Base-by-base conservation (phyloP, 768 basidiomycete genomes). In the Clavaria fumosa region DNA sequence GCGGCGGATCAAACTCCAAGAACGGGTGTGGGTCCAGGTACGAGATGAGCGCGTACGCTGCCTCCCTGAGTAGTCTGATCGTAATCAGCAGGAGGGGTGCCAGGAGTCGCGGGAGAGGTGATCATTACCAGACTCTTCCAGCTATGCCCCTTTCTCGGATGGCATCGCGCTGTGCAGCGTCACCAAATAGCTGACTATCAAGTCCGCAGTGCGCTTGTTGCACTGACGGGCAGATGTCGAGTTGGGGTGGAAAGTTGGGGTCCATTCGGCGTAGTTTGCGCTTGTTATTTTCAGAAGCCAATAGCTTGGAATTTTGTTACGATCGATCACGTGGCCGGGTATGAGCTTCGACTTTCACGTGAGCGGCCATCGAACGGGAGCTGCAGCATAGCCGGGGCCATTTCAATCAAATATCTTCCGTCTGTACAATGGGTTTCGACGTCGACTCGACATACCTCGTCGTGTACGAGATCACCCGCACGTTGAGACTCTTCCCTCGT, bases 81-180 rank as follows among this genome's bases (percentile, higher is more conserved):
- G 4, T 14, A 30, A 7, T 18, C 14, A n/a, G 22, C 15, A 17
- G 14, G 7, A 20, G 21, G 33, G 30, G 26, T n/a, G 27, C 3
- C 18, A 34, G 32, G 7, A 10, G 18, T 9, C 23, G 12, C 31
- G 24, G 20, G 7, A 27, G 22, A 28, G 21, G 17, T 34, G n/a
- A n/a, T n/a, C n/a, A n/a, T 62, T 63, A 82, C 86, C 85, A 89
- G 33, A 90, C 74, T 55, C 81, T 65, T 22, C 84, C 82, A 5
- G 84, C 86, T 39, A 90, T 89, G 4, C 85, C 84, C 51, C 79
- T 86, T 46, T 60, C 60, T 11, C 62, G 55, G 38, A 89, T 89
- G 4, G 78, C 72, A 11, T 62, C 53, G 40, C 59, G 58, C 53
- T 81, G 80, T 3, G 61, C 61, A 22, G 45, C 35, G 5, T 43